Evolutionary conservation across 2,329 filamentous ascomycete species (phyloP), one percentile per base, ranked within the genome.

Genomic region (Aspergillus sp.): DNA sequence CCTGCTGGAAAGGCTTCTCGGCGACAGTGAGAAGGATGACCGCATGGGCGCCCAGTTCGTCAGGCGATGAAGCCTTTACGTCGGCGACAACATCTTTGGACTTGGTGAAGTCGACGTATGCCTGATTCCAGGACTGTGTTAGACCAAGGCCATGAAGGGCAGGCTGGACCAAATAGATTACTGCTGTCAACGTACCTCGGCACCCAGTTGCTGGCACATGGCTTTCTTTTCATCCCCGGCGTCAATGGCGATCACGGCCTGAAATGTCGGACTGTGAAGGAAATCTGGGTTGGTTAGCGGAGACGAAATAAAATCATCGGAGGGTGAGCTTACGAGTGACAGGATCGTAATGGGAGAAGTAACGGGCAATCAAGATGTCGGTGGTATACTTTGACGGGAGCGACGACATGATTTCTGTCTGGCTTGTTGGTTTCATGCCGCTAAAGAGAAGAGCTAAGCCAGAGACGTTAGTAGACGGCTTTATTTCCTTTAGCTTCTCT

Each of bases 1-100:
- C 89, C 68, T 95, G 88, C 67, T 94, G 86, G 78, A 95, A 95
- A 33, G 89, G 89, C 69, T 81, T 85, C 73, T 95, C 88, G 49
- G 71, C 75, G 32, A 85, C 86, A 40, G 89, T 88, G 39, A 95
- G 76, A 27, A 95, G 71, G 45, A 95, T 70, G 40, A 89, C 86
- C 24, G 86, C 88, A 51, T 93, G 82, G 4, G 88, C 86, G 32
- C 89, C 89, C 11, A 85, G 72, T 13, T 84, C 84, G 48, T 89
- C 86, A 16, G 75, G 64, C 1, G 85, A 93, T 16, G 80, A 79
- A 29, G 76, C 78, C 68, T 86, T 84, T 43, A 95, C 88, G 44
- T 93, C 85, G 47, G 75, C 75, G 47, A 93, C 81, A 15, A 95
- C 62, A 63, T 94, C 80, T 61, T 79, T 75, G 56, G 74, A 78